phyloP scores from a whole-genome alignment of 1,139 yeast species.

The Pichia sp. region DNA sequence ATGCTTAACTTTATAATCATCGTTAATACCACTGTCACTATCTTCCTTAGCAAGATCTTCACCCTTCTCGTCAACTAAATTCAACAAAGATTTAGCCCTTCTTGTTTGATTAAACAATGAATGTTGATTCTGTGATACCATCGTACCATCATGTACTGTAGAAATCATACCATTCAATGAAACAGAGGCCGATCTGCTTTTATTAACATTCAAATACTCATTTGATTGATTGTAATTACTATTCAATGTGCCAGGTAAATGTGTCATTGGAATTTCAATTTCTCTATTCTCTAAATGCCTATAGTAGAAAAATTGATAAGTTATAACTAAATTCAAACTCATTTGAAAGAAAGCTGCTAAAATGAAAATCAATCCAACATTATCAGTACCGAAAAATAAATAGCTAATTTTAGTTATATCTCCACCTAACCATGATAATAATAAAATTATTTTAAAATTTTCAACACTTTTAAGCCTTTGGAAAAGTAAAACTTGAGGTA shows the following conservation, averaged over 20 bases:
- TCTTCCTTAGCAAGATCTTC: too few relatives aligned
- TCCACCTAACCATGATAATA: conserved; percentile 85
- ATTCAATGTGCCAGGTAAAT: conserved; percentile 3
- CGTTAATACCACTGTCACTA: not conserved
- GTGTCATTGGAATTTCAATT: conserved; percentile 6
- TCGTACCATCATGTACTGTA: not conserved
- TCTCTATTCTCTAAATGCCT: conserved; percentile 20
- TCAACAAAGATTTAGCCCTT: not conserved
- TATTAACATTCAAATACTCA: not conserved
- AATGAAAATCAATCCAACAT: conserved; percentile 62
- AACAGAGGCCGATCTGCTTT: conserved; percentile 10
- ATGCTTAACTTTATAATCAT: too few relatives aligned
- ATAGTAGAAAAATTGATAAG: conserved; percentile 64
- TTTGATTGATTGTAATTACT: not conserved
- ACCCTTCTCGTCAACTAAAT: not conserved
- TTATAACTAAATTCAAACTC: conserved; percentile 65
- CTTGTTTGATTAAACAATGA: too few relatives aligned
- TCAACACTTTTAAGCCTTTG: conserved; percentile 62
- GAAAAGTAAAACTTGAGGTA: conserved; percentile 77
- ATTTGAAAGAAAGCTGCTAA: conserved; percentile 79
- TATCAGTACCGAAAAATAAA: conserved; percentile 62
- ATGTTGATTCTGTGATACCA: conserved; percentile 14
- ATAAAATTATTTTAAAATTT: conserved; percentile 68
- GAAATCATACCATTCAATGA: conserved; percentile 4
- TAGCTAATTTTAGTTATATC: conserved; percentile 73